These are phyloP conservation scores for Coprinopsis sp. DNA, from an alignment of 768 basidiomycete genomes.

Conservation along the genomic window DNA sequence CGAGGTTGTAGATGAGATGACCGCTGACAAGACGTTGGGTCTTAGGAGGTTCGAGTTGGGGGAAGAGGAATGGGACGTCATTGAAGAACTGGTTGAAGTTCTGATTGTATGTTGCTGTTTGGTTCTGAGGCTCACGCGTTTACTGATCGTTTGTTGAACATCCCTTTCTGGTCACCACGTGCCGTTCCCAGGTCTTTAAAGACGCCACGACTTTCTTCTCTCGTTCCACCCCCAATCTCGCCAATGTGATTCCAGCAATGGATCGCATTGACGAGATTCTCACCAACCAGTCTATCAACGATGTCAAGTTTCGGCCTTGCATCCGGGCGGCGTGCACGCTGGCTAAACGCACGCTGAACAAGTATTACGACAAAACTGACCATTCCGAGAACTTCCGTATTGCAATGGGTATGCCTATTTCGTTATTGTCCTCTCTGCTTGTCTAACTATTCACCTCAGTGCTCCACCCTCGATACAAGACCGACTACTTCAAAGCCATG, in stretches of 20 bases:
- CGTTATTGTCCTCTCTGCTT: neutral
- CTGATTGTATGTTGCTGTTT: constrained; percentile 3
- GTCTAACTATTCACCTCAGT: constrained; percentile 13
- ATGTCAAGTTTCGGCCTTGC: neutral
- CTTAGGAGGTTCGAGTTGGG: constrained; percentile 17
- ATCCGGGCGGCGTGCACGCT: constrained; percentile 13
- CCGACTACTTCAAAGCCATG: constrained; percentile 22
- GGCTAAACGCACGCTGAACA: constrained; percentile 6
- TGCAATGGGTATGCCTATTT: constrained; percentile 27
- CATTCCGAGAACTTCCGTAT: constrained; percentile 26
- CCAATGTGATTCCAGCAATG: constrained; percentile 14
- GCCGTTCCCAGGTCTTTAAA: neutral
- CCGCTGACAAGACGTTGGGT: constrained; percentile 9
- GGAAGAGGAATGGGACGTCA: constrained; percentile 25
- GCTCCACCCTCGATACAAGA: constrained; percentile 26
- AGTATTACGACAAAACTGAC: constrained; percentile 8
- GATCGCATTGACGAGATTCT: constrained; percentile 14
- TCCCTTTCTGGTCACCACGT: neutral
- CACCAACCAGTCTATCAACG: neutral
- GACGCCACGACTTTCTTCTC: constrained; percentile 12
- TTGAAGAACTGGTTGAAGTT: constrained; percentile 18
- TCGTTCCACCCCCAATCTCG: constrained; percentile 6
- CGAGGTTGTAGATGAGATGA: constrained; percentile 21
- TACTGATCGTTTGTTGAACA: neutral
- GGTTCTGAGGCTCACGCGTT: neutral